Conservation (phyloP, 1,284 basidiomycete genomes). For the Taiwanofungus camphoratus region DNA sequence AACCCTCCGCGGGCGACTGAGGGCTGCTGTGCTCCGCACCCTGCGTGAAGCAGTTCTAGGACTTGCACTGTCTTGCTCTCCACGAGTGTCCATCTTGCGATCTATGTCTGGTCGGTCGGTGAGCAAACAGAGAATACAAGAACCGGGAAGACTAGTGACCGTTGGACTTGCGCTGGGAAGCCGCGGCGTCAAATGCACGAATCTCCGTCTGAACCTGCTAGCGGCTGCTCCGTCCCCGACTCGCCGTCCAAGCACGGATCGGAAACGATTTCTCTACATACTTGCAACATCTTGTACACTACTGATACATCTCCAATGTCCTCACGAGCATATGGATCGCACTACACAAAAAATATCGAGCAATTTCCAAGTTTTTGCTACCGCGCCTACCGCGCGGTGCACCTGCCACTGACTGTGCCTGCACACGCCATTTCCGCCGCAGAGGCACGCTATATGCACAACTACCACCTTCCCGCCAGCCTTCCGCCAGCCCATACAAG, state of each 20-base stretch:
- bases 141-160: too few relatives aligned
- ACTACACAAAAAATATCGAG: background rate
- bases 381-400: background rate
- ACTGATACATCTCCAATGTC: conserved; percentile 3
- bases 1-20: conserved; percentile 1
- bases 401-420: background rate
- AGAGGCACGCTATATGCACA: background rate
- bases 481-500: conserved; percentile 50
- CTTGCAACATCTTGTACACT: background rate
- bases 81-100: background rate
- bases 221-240: background rate
- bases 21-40: background rate
- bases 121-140: too few relatives aligned
- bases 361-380: conserved; percentile 3
- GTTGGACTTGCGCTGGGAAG: too few relatives aligned
- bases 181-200: too few relatives aligned
- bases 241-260: background rate
- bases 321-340: background rate
- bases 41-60: background rate
- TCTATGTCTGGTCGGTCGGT: too few relatives aligned
- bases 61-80: background rate
- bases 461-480: conserved; percentile 36
- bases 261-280: too few relatives aligned
- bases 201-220: background rate
- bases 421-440: background rate